A percentile compares a stretch with the other conserved stretches of the same genome.
Conservation (phyloP, 78 protist genomes). For the Dictyostelium purpureum region DNA sequence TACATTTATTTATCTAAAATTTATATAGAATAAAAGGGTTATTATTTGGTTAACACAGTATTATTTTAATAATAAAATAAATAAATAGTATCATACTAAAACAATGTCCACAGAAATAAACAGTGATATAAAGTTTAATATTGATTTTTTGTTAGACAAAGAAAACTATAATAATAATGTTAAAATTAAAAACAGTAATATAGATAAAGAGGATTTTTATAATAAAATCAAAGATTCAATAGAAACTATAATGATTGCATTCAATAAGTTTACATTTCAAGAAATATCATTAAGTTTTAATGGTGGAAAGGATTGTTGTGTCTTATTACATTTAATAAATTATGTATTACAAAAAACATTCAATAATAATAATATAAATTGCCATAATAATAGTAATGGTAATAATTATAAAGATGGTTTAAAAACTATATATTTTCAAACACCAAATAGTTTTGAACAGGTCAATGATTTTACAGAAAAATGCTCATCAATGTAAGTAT, state of each 20-base stretch:
- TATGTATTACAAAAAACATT: conserved; percentile 2
- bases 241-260: conserved; percentile 1
- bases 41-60: no score
- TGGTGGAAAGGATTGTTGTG: conserved; percentile 87
- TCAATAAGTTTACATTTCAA: neutral
- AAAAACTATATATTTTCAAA: conserved; percentile 31
- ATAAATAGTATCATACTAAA: no score
- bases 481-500: conserved; percentile 11
- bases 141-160: neutral
- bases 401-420: neutral
- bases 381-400: conserved; percentile 10
- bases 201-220: neutral
- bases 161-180: neutral
- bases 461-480: conserved; percentile 38
- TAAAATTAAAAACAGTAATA: neutral
- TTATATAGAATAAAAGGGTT: no score
- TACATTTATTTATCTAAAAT: no score
- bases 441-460: conserved; percentile 15
- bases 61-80: no score
- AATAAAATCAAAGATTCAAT: neutral
- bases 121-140: neutral
- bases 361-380: conserved; percentile 12
- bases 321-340: conserved; percentile 69
- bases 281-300: conserved; percentile 77
- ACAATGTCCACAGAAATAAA: no score